A percentile compares a stretch with the other conserved stretches of the same genome.
phyloP scores from a whole-genome alignment of 192 early-diverging fungal species.

The Coemansia sp. region DNA sequence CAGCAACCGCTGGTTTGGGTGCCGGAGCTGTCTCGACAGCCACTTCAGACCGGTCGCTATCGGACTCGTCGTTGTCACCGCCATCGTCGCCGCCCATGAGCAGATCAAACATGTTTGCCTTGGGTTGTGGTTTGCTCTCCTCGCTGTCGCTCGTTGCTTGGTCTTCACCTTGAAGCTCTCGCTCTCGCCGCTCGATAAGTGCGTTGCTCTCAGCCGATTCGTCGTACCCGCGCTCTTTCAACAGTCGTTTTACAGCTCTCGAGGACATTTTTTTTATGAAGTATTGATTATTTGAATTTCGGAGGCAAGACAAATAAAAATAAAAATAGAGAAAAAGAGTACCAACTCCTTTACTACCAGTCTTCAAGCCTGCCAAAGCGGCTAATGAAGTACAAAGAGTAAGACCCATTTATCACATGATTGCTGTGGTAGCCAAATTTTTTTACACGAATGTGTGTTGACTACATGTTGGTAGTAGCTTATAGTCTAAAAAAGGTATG shows the following conservation, averaged over 20 bases:
- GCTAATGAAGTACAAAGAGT: neutral
- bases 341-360: neutral
- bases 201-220: constrained; percentile 40
- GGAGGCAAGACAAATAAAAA: neutral
- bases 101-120: constrained; percentile 48
- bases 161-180: constrained; percentile 3
- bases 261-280: constrained; percentile 53
- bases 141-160: neutral
- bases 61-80: constrained; percentile 17
- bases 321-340: neutral
- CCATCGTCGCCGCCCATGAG: constrained; percentile 34
- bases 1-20: neutral
- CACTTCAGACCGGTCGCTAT: neutral
- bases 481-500: neutral
- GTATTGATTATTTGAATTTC: neutral
- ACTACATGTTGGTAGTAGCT: too few species aligned
- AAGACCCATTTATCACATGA: neutral
- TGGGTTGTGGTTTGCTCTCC: neutral
- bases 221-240: constrained; percentile 52
- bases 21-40: neutral
- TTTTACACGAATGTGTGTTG: too few species aligned
- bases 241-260: constrained; percentile 38
- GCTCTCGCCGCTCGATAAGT: constrained; percentile 25
- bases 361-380: neutral
- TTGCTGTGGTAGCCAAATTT: neutral